Conservation (phyloP, 305 asterid genomes). For the Ajuga reptans region DNA sequence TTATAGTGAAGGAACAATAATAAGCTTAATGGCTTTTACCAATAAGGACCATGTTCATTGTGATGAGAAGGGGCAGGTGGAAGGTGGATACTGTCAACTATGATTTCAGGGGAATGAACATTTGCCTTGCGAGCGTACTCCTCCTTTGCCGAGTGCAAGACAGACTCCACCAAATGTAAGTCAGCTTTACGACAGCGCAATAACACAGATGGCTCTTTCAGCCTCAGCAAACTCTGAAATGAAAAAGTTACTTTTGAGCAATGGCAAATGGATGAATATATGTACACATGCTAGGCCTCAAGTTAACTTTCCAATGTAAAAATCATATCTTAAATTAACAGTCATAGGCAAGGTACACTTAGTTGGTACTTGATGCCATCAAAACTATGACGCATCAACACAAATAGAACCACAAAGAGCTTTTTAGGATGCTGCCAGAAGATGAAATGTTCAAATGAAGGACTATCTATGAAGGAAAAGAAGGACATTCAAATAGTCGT, state of each 20-base stretch:
- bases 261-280: background rate
- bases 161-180: slow-evolving; percentile 46
- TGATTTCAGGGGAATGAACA: slow-evolving; percentile 46
- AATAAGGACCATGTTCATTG: slow-evolving; percentile 37
- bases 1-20: background rate
- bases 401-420: background rate
- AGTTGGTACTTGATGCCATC: background rate
- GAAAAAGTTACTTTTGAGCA: background rate
- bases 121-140: slow-evolving; percentile 70
- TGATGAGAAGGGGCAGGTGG: slow-evolving; percentile 48
- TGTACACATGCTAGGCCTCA: background rate
- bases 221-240: slow-evolving; percentile 52
- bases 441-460: background rate
- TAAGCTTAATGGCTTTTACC: slow-evolving; percentile 29
- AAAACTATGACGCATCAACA: background rate
- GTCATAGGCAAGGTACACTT: background rate
- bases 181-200: slow-evolving; percentile 83
- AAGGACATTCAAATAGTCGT: background rate
- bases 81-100: slow-evolving; percentile 39
- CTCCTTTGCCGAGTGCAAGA: slow-evolving; percentile 52
- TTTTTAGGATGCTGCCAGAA: background rate
- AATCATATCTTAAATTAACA: background rate
- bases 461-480: background rate
- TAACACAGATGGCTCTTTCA: slow-evolving; percentile 58
- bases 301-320: background rate